Evolutionary conservation across 1,139 yeast genomes (phyloP), one percentile per base, ranked within the genome.

Genomic region (Insectozyma bohioensis): DNA sequence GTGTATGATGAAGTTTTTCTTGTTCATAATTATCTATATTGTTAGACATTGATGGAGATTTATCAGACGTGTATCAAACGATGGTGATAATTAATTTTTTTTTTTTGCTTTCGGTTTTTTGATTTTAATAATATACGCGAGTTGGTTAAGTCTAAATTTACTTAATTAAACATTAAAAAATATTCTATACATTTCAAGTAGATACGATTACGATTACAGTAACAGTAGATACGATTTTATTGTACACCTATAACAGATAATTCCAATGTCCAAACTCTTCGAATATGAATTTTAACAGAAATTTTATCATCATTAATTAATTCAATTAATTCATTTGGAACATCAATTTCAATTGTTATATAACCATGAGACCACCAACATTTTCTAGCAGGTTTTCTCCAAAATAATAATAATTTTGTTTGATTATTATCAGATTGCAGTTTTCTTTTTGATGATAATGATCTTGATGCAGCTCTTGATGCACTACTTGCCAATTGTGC

Each of bases 341-440:
- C 42, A 12, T 48, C 54, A 7, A 84, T 65, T 21, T 69, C 71
- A 20, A 87, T 64, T 5, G 72, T 74, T 13, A 79, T 65, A 29
- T 69, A 63, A 28, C 78, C 78, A 49, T 83, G 84, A 9, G 85
- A 83, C 99, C 99, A 94, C 99, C 99, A 94, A 61, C 99, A 94
- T 56, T 94, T 94, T 52, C 98, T 74, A 1, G 99, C 99, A 0
- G 99, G 99, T 54, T 92, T 92, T 43, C 96, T 75, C 98, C 98
- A 94, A 55, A 94, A 94, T 38, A 94, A 67, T 24, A 94, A 69
- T 35, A 94, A 71, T 54, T 94, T 92, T 21, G 92, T 85, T 35
- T 67, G 70, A 45, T 58, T 63, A 25, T 59, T 47, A 28, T 63
- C 63, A 9, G 46, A 51, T 38, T 56, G 54, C 45, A 23, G 53